These are phyloP conservation scores for Phialophora macrospora DNA, from an alignment of 2,329 filamentous ascomycete genomes.

Conservation along the genomic window DNA sequence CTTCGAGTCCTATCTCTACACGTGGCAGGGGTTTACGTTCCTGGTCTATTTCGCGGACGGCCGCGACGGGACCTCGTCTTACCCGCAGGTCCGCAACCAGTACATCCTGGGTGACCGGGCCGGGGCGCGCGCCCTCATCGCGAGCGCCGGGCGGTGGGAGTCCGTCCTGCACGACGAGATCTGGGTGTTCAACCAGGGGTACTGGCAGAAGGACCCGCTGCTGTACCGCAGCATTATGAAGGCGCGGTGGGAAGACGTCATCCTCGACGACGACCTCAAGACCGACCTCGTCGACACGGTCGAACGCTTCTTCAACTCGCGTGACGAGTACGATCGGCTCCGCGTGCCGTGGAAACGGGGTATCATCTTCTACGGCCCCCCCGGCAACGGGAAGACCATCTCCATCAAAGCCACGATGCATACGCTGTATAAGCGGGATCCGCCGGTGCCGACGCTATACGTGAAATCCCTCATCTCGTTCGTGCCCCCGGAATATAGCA, in stretches of 20 bases:
- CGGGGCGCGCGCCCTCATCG: slow-evolving; percentile 29
- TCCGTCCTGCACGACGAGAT: slow-evolving; percentile 45
- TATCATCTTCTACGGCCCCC: slow-evolving; percentile 51
- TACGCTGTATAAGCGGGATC: slow-evolving; percentile 46
- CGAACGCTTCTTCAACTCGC: slow-evolving; percentile 50
- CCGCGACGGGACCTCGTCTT: slow-evolving; percentile 30
- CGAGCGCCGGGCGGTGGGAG: slow-evolving; percentile 26
- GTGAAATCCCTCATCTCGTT: slow-evolving; percentile 43
- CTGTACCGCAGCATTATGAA: slow-evolving; percentile 50
- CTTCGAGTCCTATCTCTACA: slow-evolving; percentile 36
- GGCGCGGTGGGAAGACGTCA: slow-evolving; percentile 54
- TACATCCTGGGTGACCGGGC: slow-evolving; percentile 36
- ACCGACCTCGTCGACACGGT: slow-evolving; percentile 48
- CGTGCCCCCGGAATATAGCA: slow-evolving; percentile 32
- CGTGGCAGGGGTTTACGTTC: slow-evolving; percentile 34
- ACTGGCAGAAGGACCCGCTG: slow-evolving; percentile 48
- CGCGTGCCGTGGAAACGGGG: slow-evolving; percentile 56
- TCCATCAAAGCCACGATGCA: slow-evolving; percentile 54
- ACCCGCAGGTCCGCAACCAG: slow-evolving; percentile 33
- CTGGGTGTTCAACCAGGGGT: slow-evolving; percentile 51
- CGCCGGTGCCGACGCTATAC: slow-evolving; percentile 48
- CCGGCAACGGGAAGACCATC: slow-evolving; percentile 53
- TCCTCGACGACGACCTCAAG: slow-evolving; percentile 53
- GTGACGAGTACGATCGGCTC: slow-evolving; percentile 49
- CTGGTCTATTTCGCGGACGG: slow-evolving; percentile 38